Base-by-base conservation (phyloP, 345 rosid species). In the Rhodamnia argentea region DNA sequence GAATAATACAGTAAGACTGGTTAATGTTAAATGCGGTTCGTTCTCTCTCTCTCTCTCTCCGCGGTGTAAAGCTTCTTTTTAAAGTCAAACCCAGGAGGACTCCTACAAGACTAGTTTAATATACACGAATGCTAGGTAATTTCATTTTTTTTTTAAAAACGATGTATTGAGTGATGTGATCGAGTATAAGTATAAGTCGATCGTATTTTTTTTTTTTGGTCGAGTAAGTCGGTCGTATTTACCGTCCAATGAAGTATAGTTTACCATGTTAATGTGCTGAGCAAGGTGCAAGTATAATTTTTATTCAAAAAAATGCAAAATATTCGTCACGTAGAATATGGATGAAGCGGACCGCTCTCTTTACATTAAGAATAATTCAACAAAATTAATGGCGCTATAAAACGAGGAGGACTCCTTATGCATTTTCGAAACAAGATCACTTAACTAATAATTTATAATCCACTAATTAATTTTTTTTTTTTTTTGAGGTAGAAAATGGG, bases 131-230 rank as follows among this genome's bases (percentile, higher is more conserved):
- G 76, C 44, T 64, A 32, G 44, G 23, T 18, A 9, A 15, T 62
- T 29, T 29, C 4, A 7, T 13, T 0, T 62, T 6, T 29, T 62
- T 15, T 14, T 16, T 15, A 1, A 3, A 62, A 62, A 0, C 10
- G 22, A 40, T 20, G 4, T 29, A 29, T 40, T 20, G 8, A 16
- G 37, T 32, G 0, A 32, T 15, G 23, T 4, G 76, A 0, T 16
- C 9, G 44, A 32, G 76, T 7, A 8, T 4, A 32, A 8, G 9
- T 47, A 11, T 47, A 47, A 47, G 51, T 47, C 11, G 2, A 47
- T 8, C 51, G 0, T 47, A 9, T 47, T 10, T 47, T 47, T 47
- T 8, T 47, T 47, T 47, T 47, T 8, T 6, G 11, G 11, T 47
- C 51, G 11, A 47, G 52, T 10, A 50, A 50, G 13, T 50, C 13